phyloP scores from a whole-genome alignment of 306 rosid species.

The Ziziphus jujuba region DNA sequence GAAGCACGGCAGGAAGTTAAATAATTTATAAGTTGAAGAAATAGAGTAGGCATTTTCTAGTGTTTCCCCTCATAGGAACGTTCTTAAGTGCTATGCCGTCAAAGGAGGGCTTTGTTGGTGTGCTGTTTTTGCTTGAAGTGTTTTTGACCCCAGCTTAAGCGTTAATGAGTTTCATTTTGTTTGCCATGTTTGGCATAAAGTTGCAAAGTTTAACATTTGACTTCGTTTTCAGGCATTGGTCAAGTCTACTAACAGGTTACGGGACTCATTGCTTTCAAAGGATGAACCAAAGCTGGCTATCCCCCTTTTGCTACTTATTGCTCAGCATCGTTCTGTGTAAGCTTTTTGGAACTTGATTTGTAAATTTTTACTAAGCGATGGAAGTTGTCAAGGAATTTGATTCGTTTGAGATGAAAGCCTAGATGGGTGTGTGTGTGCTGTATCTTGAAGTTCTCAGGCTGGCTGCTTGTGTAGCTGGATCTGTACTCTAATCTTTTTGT shows the following conservation, averaged over 20 bases:
- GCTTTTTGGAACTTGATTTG: conserved; percentile 25
- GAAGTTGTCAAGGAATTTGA: too few relatives aligned
- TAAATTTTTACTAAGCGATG: background rate
- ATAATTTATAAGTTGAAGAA: too few relatives aligned
- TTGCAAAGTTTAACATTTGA: conserved; percentile 7
- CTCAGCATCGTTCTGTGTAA: conserved; percentile 98
- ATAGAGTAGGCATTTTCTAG: too few relatives aligned
- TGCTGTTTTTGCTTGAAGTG: background rate
- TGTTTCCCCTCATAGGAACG: too few relatives aligned
- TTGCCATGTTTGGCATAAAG: conserved; percentile 19
- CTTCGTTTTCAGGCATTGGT: conserved; percentile 64
- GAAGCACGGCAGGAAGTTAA: background rate
- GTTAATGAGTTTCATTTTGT: background rate
- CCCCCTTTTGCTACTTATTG: conserved; percentile 87
- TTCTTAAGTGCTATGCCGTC: too few relatives aligned
- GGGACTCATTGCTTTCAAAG: conserved; percentile 84
- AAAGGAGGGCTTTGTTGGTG: too few relatives aligned
- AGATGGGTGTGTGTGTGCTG: background rate
- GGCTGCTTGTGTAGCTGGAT: background rate
- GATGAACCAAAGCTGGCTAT: conserved; percentile 87
- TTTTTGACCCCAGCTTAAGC: background rate
- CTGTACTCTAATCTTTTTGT: background rate
- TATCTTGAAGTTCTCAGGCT: conserved; percentile 1
- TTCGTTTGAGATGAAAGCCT: background rate
- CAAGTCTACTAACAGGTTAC: conserved; percentile 88